Conservation (phyloP, 2,329 filamentous ascomycete species). For the Fusarium lateritium region DNA sequence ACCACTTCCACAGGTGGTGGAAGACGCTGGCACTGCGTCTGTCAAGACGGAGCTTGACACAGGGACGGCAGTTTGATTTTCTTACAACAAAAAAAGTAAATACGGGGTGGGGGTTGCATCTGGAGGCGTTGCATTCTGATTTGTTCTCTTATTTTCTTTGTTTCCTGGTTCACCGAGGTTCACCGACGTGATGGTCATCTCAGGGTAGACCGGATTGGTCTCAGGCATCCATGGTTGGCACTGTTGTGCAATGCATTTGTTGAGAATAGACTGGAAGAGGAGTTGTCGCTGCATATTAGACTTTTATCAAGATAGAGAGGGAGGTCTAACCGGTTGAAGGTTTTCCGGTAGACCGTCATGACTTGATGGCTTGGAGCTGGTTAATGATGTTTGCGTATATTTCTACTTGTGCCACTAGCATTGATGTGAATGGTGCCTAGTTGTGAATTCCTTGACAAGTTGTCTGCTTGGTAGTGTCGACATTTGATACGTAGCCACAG, state of each 20-base stretch:
- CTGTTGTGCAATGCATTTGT: slow-evolving; percentile 55
- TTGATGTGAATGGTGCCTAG: neutral
- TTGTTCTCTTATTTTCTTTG: slow-evolving; percentile 49
- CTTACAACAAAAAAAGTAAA: slow-evolving; percentile 51
- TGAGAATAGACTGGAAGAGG: slow-evolving; percentile 56
- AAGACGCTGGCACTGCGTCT: slow-evolving; percentile 59
- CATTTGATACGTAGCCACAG: too few species aligned
- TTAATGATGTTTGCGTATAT: slow-evolving; percentile 54
- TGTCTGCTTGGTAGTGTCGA: too few species aligned
- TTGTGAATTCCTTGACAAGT: too few species aligned
- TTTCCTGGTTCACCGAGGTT: slow-evolving; percentile 44
- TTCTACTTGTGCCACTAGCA: slow-evolving; percentile 20
- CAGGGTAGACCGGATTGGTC: slow-evolving; percentile 42
- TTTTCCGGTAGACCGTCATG: slow-evolving; percentile 51
- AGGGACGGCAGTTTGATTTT: slow-evolving; percentile 52
- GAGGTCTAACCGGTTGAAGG: slow-evolving; percentile 49
- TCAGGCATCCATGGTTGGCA: slow-evolving; percentile 52
- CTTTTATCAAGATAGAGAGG: slow-evolving; percentile 58
- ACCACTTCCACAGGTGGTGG: slow-evolving; percentile 66
- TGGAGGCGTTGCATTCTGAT: slow-evolving; percentile 56
- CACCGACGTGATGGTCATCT: slow-evolving; percentile 39
- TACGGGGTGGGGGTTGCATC: slow-evolving; percentile 56
- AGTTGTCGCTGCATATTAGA: slow-evolving; percentile 59
- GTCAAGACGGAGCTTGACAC: slow-evolving; percentile 59
- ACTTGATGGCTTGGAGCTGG: slow-evolving; percentile 55